Base-by-base conservation (phyloP, 768 basidiomycete species). In the Ramaria rubella region DNA sequence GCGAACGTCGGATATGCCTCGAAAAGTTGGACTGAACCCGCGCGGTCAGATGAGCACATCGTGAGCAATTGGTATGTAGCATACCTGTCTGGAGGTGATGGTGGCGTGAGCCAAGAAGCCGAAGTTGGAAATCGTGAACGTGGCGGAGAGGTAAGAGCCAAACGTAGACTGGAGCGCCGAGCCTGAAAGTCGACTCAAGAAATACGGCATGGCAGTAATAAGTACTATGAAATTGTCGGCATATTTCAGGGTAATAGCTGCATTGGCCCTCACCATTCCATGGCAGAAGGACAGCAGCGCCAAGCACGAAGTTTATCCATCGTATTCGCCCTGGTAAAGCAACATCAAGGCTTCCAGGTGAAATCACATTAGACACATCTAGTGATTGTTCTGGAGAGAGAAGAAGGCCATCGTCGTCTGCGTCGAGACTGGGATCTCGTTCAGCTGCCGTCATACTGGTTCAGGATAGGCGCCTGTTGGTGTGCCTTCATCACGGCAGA, bases 181-280 rank as follows among this genome's bases (percentile, higher is more conserved):
- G 19, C 75, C 77, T 9, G 72, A 76, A 34, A 95, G 69, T 55
- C 89, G 77, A 0, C 87, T 81, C 30, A 86, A 67, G 67, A 95
- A 90, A 67, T 86, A 91, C 0, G 92, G 84, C 46, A 84, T 84
- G 0, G 87, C 90, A 30, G 90, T 95, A 24, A 96, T 93, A 65
- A 94, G 73, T 1, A 85, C 93, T 95, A 57, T 21, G 52, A 19
- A 59, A 38, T 48, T 52, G 36, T 34, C 44, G 24, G 6, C 19
- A 23, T n/a, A 15, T 34, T 50, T 8, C 53, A 58, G 42, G 60
- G 56, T 51, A 57, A 26, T 5, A 8, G n/a, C 26, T 27, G 46
- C 27, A 45, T 33, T 9, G 19, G 31, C 11, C 9, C 78, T 65
- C 67, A 92, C 93, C 91, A 65, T 94, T 95, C 93, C 93, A 96